Evolutionary conservation across 805 yeast species (phyloP).

Genomic region (Tanozyma kutaoensis): DNA sequence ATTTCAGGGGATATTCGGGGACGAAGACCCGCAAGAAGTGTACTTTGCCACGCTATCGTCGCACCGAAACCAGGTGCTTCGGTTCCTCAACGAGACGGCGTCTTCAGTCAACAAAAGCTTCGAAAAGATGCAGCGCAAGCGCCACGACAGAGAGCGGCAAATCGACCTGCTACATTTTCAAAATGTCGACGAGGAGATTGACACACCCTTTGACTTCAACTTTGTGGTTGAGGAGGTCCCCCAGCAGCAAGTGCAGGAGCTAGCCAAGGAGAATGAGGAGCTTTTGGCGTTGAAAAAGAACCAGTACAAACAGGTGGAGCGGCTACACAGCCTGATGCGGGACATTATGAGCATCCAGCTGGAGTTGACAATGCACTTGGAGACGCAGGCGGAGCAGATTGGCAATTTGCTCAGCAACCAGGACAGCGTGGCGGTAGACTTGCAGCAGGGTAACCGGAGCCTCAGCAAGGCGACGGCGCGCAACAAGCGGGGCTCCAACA

Average conservation of each 20-base stretch:
- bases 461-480: slow-evolving; percentile 54
- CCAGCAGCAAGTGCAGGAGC: slow-evolving; percentile 44
- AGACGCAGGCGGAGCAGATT: slow-evolving; percentile 60
- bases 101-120: slow-evolving; percentile 30
- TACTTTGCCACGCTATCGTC: slow-evolving; percentile 21
- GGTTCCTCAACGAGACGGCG: slow-evolving; percentile 32
- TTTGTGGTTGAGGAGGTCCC: too few species aligned
- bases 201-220: slow-evolving; percentile 2
- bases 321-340: slow-evolving; percentile 46
- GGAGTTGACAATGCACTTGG: slow-evolving; percentile 61
- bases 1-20: slow-evolving; percentile 11
- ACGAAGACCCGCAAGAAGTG: slow-evolving; percentile 18
- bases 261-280: slow-evolving; percentile 47
- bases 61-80: slow-evolving; percentile 36
- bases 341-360: slow-evolving; percentile 68
- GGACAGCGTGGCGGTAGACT: slow-evolving; percentile 50
- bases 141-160: slow-evolving; percentile 28
- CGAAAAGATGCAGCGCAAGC: slow-evolving; percentile 34
- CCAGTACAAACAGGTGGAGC: slow-evolving; percentile 46
- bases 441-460: slow-evolving; percentile 58
- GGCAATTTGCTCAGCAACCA: slow-evolving; percentile 51
- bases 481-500: slow-evolving; percentile 43
- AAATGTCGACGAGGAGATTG: slow-evolving; percentile 23
- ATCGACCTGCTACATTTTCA: slow-evolving; percentile 25
- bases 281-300: slow-evolving; percentile 41